Conservation (phyloP, 1,284 basidiomycete genomes). For the Polyporus tsugae region DNA sequence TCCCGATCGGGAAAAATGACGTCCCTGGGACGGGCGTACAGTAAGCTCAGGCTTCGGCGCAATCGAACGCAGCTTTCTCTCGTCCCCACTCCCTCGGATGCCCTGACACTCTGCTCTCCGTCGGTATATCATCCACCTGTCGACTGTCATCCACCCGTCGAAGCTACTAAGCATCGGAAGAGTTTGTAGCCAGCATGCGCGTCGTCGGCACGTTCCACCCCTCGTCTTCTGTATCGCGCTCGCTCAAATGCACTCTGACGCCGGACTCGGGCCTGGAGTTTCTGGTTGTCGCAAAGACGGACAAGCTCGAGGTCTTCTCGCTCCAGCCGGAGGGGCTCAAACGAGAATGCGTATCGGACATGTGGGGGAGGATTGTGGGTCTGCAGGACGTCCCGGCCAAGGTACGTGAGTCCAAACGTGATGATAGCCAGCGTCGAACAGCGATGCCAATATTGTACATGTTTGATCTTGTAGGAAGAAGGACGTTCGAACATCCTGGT, state of each 20-base stretch:
- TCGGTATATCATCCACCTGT: neutral
- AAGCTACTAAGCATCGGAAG: neutral
- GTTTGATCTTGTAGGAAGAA: conserved; percentile 45
- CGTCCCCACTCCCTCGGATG: neutral
- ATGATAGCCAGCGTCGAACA: conserved; percentile 11
- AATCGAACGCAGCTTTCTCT: neutral
- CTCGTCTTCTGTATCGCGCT: conserved; percentile 68
- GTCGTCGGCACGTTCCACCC: conserved; percentile 73
- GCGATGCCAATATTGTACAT: conserved; percentile 13
- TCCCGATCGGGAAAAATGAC: neutral
- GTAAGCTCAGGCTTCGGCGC: neutral
- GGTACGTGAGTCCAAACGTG: conserved; percentile 46
- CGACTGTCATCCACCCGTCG: neutral
- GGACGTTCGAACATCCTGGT: conserved; percentile 62
- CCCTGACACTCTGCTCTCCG: neutral
- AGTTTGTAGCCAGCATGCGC: conserved; percentile 55
- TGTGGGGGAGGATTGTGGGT: conserved; percentile 71
- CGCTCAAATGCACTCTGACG: conserved; percentile 63
- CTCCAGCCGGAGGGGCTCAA: conserved; percentile 64
- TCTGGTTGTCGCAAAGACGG: conserved; percentile 71
- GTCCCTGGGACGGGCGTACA: neutral
- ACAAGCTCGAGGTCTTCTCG: conserved; percentile 71
- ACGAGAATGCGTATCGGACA: conserved; percentile 61
- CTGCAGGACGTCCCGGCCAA: conserved; percentile 61
- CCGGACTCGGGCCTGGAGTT: conserved; percentile 56